Percentiles rank a stretch among this genome's conserved stretches.
Evolutionary conservation across 2,329 filamentous ascomycete species (phyloP).

Genomic region (Aspergillus hortae): DNA sequence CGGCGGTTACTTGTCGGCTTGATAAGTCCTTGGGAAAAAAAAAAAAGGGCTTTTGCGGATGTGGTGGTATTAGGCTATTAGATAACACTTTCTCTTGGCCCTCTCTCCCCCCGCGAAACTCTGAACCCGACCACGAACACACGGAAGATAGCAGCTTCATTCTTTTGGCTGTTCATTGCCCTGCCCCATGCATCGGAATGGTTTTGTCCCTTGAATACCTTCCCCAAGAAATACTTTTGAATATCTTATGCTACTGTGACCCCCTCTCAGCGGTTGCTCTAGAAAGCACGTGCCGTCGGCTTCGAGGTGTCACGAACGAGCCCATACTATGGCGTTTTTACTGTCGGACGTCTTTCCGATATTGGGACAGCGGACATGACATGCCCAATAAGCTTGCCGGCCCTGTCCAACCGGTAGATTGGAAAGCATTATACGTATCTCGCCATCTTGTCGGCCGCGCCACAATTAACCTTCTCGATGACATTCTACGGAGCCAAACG

Average conservation of each 20-base stretch:
- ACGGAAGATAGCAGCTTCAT: conserved; percentile 1
- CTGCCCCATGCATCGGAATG: conserved; percentile 24
- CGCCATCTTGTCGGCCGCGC: conserved; percentile 53
- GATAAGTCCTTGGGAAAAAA: too few species aligned
- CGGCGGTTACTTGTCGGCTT: too few species aligned
- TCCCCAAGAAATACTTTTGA: conserved; percentile 81
- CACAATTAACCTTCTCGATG: conserved; percentile 58
- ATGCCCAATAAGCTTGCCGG: conserved; percentile 54
- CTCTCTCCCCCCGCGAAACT: too few species aligned
- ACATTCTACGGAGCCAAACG: conserved; percentile 67
- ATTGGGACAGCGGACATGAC: conserved; percentile 69
- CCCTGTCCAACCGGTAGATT: conserved; percentile 59
- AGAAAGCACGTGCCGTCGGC: conserved; percentile 60
- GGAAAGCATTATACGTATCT: conserved; percentile 66
- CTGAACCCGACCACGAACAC: too few species aligned
- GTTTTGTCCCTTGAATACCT: conserved; percentile 42
- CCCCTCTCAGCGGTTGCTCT: conserved; percentile 50
- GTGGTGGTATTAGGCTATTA: not conserved
- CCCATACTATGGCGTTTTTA: conserved; percentile 76
- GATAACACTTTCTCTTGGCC: not conserved
- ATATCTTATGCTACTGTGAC: conserved; percentile 65
- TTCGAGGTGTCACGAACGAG: conserved; percentile 65
- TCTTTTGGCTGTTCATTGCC: not conserved
- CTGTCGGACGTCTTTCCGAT: conserved; percentile 65
- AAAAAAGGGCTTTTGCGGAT: too few species aligned